Conservation (phyloP, 345 rosid genomes). For the Kernera saxatilis region DNA sequence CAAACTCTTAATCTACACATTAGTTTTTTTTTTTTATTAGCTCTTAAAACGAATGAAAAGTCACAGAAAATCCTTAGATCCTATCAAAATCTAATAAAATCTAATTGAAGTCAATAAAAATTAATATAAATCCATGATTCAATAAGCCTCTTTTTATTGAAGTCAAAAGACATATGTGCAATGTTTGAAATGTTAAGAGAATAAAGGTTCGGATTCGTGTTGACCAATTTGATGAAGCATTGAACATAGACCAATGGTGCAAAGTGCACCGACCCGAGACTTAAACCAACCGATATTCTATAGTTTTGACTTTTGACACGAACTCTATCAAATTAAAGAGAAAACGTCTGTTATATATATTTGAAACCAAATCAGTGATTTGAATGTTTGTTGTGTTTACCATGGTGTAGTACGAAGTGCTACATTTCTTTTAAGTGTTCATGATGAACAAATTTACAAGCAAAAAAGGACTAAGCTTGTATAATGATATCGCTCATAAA, state of each 20-base stretch:
- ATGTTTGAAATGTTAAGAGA: slow-evolving; percentile 9
- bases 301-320: neutral
- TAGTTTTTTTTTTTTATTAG: too few relatives aligned
- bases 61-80: neutral
- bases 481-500: neutral
- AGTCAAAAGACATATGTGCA: slow-evolving; percentile 16
- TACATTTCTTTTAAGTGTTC: neutral
- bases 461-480: neutral
- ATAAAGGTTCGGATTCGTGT: neutral
- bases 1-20: too few relatives aligned
- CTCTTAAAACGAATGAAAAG: neutral
- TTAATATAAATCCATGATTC: neutral
- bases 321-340: neutral
- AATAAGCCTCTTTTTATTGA: neutral
- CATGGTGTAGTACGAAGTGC: neutral
- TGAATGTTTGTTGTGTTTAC: neutral
- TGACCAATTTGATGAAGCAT: slow-evolving; percentile 10
- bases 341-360: neutral
- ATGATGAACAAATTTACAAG: neutral
- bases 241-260: neutral
- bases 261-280: slow-evolving; percentile 12
- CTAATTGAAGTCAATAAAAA: neutral
- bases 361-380: neutral
- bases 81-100: neutral
- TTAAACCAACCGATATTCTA: neutral